Evolutionary conservation across 2,329 filamentous ascomycete genomes (phyloP).

Genomic region (Whalleya microplaca): DNA sequence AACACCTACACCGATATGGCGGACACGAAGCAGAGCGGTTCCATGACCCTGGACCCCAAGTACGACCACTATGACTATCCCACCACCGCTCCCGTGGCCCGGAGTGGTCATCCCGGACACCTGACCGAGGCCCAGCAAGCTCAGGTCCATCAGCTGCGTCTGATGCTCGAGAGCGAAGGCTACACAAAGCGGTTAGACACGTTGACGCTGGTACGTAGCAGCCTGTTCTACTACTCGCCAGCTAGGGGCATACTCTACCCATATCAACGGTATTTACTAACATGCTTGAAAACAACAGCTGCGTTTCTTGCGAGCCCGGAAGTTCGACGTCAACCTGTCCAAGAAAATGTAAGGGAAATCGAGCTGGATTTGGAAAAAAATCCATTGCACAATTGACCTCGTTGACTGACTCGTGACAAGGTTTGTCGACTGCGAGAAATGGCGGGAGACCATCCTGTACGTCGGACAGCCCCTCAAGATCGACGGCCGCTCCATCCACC

Average conservation of each 20-base stretch:
- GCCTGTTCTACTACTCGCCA: neutral
- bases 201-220: conserved; percentile 73
- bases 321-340: conserved; percentile 83
- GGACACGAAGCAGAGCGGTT: conserved; percentile 29
- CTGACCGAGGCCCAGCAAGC: conserved; percentile 87
- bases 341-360: conserved; percentile 80
- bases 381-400: neutral
- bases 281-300: conserved; percentile 53
- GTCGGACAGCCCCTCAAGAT: conserved; percentile 25
- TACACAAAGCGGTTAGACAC: conserved; percentile 88
- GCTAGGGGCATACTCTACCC: neutral
- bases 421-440: conserved; percentile 89
- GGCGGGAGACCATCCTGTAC: conserved; percentile 72
- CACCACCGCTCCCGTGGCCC: conserved; percentile 69
- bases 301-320: conserved; percentile 89
- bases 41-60: conserved; percentile 75
- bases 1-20: conserved; percentile 26
- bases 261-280: neutral
- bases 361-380: conserved; percentile 1
- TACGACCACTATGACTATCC: conserved; percentile 98
- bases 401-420: conserved; percentile 49
- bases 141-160: conserved; percentile 82
- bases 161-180: conserved; percentile 81
- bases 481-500: conserved; percentile 44
- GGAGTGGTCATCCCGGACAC: conserved; percentile 84